Percentiles rank a stretch among this genome's conserved stretches.
phyloP scores from a whole-genome alignment of 768 basidiomycete genomes.

The Dictyophora rubrovolvata region DNA sequence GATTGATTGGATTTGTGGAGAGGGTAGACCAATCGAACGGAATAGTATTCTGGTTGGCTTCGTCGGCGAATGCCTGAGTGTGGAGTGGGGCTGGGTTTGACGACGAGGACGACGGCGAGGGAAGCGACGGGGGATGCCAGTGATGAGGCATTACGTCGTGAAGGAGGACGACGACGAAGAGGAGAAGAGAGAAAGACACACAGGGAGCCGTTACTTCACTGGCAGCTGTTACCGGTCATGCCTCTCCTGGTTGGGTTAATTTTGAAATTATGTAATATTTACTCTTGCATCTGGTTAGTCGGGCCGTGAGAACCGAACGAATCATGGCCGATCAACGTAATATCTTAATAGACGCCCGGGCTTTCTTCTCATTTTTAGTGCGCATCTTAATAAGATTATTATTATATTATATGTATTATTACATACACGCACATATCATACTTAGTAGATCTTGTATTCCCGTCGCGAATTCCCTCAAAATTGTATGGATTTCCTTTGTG shows the following conservation, averaged over 20 bases:
- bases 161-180: too few relatives aligned
- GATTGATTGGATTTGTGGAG: constrained; percentile 54
- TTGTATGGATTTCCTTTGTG: too few relatives aligned
- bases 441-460: too few relatives aligned
- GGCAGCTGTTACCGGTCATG: background rate
- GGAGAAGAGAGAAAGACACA: background rate
- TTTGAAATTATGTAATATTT: background rate
- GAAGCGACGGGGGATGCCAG: background rate
- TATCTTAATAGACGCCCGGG: background rate
- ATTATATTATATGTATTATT: too few relatives aligned
- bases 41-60: background rate
- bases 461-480: too few relatives aligned
- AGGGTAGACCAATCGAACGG: constrained; percentile 41
- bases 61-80: background rate
- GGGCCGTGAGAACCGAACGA: background rate
- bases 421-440: too few relatives aligned
- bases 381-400: too few relatives aligned
- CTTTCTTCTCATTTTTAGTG: background rate
- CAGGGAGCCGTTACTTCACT: background rate
- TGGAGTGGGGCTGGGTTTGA: background rate
- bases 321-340: background rate
- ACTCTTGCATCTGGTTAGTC: background rate
- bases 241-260: background rate
- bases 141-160: background rate
- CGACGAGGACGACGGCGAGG: background rate